These are phyloP conservation scores for Hypoxylon sp. DNA, from an alignment of 2,329 filamentous ascomycete genomes.

Conservation along the genomic window DNA sequence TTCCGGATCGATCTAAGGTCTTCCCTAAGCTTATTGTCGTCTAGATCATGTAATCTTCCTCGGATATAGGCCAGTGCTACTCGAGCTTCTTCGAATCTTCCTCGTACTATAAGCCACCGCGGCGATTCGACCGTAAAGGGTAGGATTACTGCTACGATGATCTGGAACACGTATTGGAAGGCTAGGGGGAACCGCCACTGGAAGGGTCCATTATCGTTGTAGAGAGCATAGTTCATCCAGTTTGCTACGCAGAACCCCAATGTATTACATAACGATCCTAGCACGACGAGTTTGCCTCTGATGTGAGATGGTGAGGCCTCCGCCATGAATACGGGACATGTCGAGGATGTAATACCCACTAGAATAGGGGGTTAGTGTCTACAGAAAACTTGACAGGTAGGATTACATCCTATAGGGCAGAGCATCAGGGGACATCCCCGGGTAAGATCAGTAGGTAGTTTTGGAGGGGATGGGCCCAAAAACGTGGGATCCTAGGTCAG, in stretches of 20 bases:
- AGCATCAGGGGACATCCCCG: slow-evolving; percentile 12
- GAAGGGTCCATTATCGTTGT: slow-evolving; percentile 46
- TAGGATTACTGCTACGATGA: slow-evolving; percentile 43
- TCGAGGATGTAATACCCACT: slow-evolving; percentile 38
- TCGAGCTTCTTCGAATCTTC: slow-evolving; percentile 43
- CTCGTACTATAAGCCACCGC: slow-evolving; percentile 44
- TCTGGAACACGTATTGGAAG: slow-evolving; percentile 56
- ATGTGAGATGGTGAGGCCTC: slow-evolving; percentile 48
- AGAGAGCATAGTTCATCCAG: slow-evolving; percentile 54
- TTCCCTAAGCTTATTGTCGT: slow-evolving; percentile 38
- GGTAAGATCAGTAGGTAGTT: neutral
- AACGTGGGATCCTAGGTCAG: neutral
- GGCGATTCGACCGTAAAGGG: slow-evolving; percentile 48
- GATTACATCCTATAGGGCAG: slow-evolving; percentile 10
- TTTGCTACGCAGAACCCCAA: slow-evolving; percentile 42
- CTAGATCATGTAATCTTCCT: slow-evolving; percentile 31
- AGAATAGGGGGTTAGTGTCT: slow-evolving; percentile 20
- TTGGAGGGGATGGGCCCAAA: slow-evolving; percentile 1
- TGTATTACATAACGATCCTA: slow-evolving; percentile 39
- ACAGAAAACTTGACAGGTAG: slow-evolving; percentile 3
- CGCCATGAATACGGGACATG: slow-evolving; percentile 51
- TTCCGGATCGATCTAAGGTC: slow-evolving; percentile 44
- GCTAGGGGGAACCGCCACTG: slow-evolving; percentile 57
- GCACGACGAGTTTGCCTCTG: slow-evolving; percentile 46
- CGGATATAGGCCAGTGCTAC: slow-evolving; percentile 41